These are phyloP conservation scores for Entomortierella beljakovae DNA, from an alignment of 192 early-diverging fungal genomes.

Conservation along the genomic window DNA sequence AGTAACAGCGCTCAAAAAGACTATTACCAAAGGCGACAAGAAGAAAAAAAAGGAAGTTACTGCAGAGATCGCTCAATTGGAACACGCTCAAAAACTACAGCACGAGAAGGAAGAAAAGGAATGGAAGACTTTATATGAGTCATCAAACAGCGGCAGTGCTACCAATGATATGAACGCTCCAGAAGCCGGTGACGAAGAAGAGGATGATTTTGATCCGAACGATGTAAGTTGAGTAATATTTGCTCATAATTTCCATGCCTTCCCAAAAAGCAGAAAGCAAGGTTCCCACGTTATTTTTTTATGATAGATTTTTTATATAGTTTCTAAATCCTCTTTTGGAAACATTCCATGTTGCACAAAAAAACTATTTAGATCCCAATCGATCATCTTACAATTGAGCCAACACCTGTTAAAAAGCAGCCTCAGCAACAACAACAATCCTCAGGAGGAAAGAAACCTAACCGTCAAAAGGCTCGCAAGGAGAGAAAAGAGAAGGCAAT, in stretches of 20 bases:
- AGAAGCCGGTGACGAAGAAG: conserved; percentile 15
- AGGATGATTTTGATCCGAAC: conserved; percentile 50
- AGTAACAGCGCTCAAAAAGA: conserved; percentile 81
- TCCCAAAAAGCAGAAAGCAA: too few relatives aligned
- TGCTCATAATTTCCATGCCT: too few relatives aligned
- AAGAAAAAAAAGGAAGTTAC: conserved; percentile 87
- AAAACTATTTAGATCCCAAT: conserved; percentile 35
- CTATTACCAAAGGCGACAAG: conserved; percentile 84
- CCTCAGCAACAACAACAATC: conserved; percentile 14
- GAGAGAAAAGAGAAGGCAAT: conserved; percentile 79
- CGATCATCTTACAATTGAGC: conserved; percentile 28
- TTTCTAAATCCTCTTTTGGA: neutral
- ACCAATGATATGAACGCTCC: neutral
- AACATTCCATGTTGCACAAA: neutral
- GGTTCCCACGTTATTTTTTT: too few relatives aligned
- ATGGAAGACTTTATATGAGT: conserved; percentile 29
- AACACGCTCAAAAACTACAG: conserved; percentile 66
- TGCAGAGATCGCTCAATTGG: conserved; percentile 74
- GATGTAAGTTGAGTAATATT: conserved; percentile 24
- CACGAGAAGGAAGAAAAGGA: conserved; percentile 72
- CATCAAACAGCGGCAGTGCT: neutral
- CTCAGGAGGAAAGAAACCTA: conserved; percentile 32
- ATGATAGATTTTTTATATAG: neutral
- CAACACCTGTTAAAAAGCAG: conserved; percentile 27
- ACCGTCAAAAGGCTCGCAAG: conserved; percentile 69